Percentiles rank a stretch among this genome's conserved stretches.
These are phyloP conservation scores for Backusella liffmaniae DNA, from an alignment of 192 early-diverging fungal genomes.

Conservation along the genomic window DNA sequence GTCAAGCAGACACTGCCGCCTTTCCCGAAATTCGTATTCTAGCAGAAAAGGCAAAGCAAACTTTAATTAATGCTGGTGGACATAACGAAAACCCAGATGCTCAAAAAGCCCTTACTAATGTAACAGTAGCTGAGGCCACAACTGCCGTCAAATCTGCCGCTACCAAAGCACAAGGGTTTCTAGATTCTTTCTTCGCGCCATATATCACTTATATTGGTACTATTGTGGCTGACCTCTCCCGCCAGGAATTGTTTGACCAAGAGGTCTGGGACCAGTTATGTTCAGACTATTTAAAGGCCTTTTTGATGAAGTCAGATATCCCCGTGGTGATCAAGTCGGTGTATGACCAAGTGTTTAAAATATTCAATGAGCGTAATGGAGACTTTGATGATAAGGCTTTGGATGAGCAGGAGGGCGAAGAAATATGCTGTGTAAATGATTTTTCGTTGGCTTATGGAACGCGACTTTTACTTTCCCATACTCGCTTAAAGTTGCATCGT, in stretches of 20 bases:
- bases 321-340: slow-evolving; percentile 39
- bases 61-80: slow-evolving; percentile 66
- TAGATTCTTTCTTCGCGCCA: slow-evolving; percentile 47
- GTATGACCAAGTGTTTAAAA: slow-evolving; percentile 33
- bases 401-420: slow-evolving; percentile 50
- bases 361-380: slow-evolving; percentile 31
- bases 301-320: slow-evolving; percentile 51
- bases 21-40: slow-evolving; percentile 74
- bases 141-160: slow-evolving; percentile 42
- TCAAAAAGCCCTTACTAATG: slow-evolving; percentile 6
- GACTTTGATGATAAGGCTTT: slow-evolving; percentile 41
- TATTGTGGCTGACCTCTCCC: slow-evolving; percentile 53
- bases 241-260: slow-evolving; percentile 55
- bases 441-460: slow-evolving; percentile 80
- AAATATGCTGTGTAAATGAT: slow-evolving; percentile 58
- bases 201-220: slow-evolving; percentile 55
- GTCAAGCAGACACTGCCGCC: slow-evolving; percentile 67
- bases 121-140: slow-evolving; percentile 39
- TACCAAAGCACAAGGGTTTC: slow-evolving; percentile 48
- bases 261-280: slow-evolving; percentile 60
- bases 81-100: slow-evolving; percentile 38
- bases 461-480: slow-evolving; percentile 71
- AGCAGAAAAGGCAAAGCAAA: slow-evolving; percentile 59
- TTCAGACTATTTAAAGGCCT: slow-evolving; percentile 51
- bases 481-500: slow-evolving; percentile 57